Base-by-base conservation (phyloP, 2,329 filamentous ascomycete species). In the Pezicula radicicola region DNA sequence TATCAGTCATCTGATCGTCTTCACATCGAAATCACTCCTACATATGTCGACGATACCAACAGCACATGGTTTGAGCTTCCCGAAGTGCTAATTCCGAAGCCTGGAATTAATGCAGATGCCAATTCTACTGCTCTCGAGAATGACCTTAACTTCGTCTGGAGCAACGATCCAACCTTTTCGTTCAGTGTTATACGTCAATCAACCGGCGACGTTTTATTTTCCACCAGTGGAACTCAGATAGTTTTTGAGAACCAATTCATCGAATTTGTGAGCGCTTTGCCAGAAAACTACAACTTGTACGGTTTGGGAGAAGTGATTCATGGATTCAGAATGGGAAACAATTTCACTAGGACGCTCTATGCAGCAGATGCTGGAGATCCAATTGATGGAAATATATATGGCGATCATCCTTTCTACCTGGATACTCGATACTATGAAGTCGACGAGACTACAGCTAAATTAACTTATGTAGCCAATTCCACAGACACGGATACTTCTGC, bases 211-310 rank as follows among this genome's bases (percentile, higher is more conserved):
- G 75, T 83, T 0, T 70, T 92, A 0, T 91, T 91, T 64, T 79
- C 80, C 10, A 91, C 87, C 0, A 69, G 74, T 16, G 84, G 83
- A 4, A 81, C 75, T 2, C 77, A 81, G 10, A 69, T 92, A 13
- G 81, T 92, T 0, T 92, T 83, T 61, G 87, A 91, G 63, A 79
- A 91, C 58, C 88, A 92, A 61, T 92, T 90, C 66, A 80, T 91
- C 40, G 88, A 91, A 60, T 86, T 92, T 58, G 77, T 77, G 5
- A 85, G 84, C 16, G 65, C 75, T 25, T 66, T 91, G 13, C 87
- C 87, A 0, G 76, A 86, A 53, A 79, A 87, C 46, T 91, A 91
- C 68, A 91, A 91, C 57, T 66, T 91, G 0, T 90, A 91, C 55
- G 88, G 88, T 1, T 72, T 92, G 27, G 87, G 87, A 15, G 88